Evolutionary conservation across 2,329 filamentous ascomycete genomes (phyloP).

Genomic region (Aspergillus pseudoglaucus): DNA sequence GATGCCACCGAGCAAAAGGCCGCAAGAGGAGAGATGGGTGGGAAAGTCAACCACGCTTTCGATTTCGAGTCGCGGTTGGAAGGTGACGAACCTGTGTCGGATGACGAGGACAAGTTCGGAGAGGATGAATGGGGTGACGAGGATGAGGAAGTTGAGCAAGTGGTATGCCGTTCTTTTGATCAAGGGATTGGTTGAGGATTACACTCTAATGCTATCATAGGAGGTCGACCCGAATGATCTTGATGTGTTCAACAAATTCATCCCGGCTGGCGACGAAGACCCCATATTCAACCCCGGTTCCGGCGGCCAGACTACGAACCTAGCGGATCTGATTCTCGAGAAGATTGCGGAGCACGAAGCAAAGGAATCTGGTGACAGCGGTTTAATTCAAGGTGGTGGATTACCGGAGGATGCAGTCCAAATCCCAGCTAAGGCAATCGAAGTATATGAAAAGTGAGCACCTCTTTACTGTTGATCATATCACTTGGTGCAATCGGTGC

Average conservation of each 20-base stretch:
- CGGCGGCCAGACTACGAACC: constrained; percentile 60
- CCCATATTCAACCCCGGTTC: constrained; percentile 57
- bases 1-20: constrained; percentile 51
- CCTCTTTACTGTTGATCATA: not conserved
- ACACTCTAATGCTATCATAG: constrained; percentile 26
- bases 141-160: constrained; percentile 57
- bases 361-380: constrained; percentile 43
- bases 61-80: constrained; percentile 72
- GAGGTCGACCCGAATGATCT: constrained; percentile 86
- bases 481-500: constrained; percentile 1
- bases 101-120: constrained; percentile 46
- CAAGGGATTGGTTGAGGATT: not conserved
- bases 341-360: constrained; percentile 92
- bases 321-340: constrained; percentile 86
- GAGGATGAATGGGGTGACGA: constrained; percentile 70
- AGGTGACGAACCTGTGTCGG: constrained; percentile 45
- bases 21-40: constrained; percentile 32
- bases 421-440: constrained; percentile 82
- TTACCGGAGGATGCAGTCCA: constrained; percentile 73
- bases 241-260: constrained; percentile 84
- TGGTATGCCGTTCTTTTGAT: constrained; percentile 22
- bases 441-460: constrained; percentile 79
- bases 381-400: constrained; percentile 47
- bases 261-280: constrained; percentile 66
- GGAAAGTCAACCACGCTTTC: constrained; percentile 59